Percentiles rank a stretch among this genome's conserved stretches.
Evolutionary conservation across 2,329 filamentous ascomycete species (phyloP).

Genomic region (Penicillium sp.): DNA sequence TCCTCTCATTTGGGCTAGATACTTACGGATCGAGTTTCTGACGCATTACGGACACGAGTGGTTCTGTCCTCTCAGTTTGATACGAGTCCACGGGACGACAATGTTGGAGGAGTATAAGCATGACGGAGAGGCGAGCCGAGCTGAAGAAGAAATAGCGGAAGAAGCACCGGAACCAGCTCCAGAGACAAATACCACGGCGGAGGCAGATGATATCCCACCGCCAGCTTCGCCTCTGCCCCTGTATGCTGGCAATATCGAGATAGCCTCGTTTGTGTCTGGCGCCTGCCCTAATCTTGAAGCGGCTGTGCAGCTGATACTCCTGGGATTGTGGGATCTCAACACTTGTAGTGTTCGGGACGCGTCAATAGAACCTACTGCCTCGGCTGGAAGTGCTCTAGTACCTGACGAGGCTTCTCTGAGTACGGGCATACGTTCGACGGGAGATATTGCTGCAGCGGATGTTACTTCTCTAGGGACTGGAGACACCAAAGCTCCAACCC

Average conservation of each 20-base stretch:
- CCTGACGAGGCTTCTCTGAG: conserved; percentile 26
- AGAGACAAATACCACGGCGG: conserved; percentile 22
- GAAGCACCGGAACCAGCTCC: conserved; percentile 42
- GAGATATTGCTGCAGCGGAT: conserved; percentile 3
- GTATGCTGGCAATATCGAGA: conserved; percentile 30
- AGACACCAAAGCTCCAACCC: conserved; percentile 26
- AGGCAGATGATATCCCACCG: conserved; percentile 24
- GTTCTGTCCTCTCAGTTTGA: conserved; percentile 89
- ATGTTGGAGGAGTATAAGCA: conserved; percentile 95
- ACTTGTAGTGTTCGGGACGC: conserved; percentile 27
- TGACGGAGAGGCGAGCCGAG: conserved; percentile 70
- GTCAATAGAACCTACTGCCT: conserved; percentile 8
- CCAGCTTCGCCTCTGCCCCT: neutral
- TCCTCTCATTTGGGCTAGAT: conserved; percentile 93
- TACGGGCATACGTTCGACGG: conserved; percentile 6
- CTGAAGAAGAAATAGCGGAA: conserved; percentile 66
- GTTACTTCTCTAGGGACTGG: conserved; percentile 22
- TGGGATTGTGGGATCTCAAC: conserved; percentile 15
- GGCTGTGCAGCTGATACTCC: conserved; percentile 23
- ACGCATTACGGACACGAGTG: conserved; percentile 96
- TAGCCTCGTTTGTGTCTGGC: conserved; percentile 20
- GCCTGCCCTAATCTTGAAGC: conserved; percentile 25
- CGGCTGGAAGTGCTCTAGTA: conserved; percentile 25
- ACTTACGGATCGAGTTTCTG: conserved; percentile 87
- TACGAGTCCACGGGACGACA: conserved; percentile 89